These are phyloP conservation scores for Aspergillus incahuasiensis DNA, from an alignment of 495 filamentous ascomycete species.

Conservation along the genomic window DNA sequence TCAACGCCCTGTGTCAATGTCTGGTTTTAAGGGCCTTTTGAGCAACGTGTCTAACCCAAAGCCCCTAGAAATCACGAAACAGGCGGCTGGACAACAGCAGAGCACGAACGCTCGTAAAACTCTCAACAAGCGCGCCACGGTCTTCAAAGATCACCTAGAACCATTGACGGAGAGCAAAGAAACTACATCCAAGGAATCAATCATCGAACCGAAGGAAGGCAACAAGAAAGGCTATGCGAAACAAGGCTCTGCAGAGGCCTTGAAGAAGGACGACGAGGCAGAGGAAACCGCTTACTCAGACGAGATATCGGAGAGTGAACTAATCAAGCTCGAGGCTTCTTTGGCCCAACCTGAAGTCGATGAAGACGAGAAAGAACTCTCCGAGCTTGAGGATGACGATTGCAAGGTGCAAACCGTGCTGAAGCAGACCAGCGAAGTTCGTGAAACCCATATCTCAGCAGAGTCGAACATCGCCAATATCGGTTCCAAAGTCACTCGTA, in stretches of 20 bases:
- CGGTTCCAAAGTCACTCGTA: constrained; percentile 8
- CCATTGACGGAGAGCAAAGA: constrained; percentile 29
- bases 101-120: constrained; percentile 40
- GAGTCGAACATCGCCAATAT: constrained; percentile 10
- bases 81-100: constrained; percentile 27
- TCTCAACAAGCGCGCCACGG: constrained; percentile 56
- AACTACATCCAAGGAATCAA: constrained; percentile 37
- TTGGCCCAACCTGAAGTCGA: constrained; percentile 12
- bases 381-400: constrained; percentile 25
- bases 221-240: constrained; percentile 7
- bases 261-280: constrained; percentile 3
- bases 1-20: constrained; percentile 56
- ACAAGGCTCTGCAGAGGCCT: constrained; percentile 10
- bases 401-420: constrained; percentile 21
- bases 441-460: constrained; percentile 12
- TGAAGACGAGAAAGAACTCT: constrained; percentile 13
- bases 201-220: constrained; percentile 15
- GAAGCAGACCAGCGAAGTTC: constrained; percentile 10
- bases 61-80: constrained; percentile 35
- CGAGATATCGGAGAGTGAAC: constrained; percentile 8
- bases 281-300: constrained; percentile 7
- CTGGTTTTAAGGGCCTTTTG: constrained; percentile 42
- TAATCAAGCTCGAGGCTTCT: constrained; percentile 16
- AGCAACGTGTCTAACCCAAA: constrained; percentile 36
- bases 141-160: constrained; percentile 58